Percentiles rank a stretch among this genome's conserved stretches.
Evolutionary conservation across 805 yeast genomes (phyloP).

Genomic region (Grigorovia humatica): DNA sequence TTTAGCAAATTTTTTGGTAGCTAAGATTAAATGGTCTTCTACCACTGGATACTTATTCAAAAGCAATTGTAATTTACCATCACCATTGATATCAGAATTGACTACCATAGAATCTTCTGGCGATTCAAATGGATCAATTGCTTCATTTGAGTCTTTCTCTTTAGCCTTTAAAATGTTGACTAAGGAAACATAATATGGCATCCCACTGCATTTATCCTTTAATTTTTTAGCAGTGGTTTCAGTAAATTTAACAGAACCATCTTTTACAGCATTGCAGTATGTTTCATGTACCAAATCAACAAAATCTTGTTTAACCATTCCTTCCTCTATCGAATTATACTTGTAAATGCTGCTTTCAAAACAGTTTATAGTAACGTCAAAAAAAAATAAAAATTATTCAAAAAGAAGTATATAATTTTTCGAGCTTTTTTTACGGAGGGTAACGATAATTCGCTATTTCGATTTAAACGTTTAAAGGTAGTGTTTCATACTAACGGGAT

Average conservation of each 20-base stretch:
- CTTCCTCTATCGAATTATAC: neutral
- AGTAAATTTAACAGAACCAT: constrained; percentile 40
- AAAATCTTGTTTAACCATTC: constrained; percentile 30
- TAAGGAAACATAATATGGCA: constrained; percentile 26
- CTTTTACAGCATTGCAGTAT: constrained; percentile 39
- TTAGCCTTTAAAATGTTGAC: constrained; percentile 29
- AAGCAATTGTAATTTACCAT: constrained; percentile 47
- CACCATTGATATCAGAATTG: constrained; percentile 37
- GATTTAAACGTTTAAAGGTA: too few species aligned
- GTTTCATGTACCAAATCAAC: constrained; percentile 27
- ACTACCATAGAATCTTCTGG: constrained; percentile 73
- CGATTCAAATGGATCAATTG: constrained; percentile 61
- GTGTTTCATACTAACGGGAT: too few species aligned
- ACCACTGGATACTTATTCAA: constrained; percentile 83
- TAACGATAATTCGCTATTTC: too few species aligned
- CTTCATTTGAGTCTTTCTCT: constrained; percentile 27
- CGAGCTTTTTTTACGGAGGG: too few species aligned
- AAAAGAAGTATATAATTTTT: too few species aligned
- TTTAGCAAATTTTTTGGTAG: constrained; percentile 62
- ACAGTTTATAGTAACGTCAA: too few species aligned
- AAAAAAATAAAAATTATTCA: too few species aligned
- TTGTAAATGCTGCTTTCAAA: too few species aligned
- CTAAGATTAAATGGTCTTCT: constrained; percentile 65
- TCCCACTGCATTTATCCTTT: constrained; percentile 24
- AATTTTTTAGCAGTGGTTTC: constrained; percentile 33